Base-by-base conservation (phyloP, 202 grass and related monocot species). In the Alloteropsis angusta region DNA sequence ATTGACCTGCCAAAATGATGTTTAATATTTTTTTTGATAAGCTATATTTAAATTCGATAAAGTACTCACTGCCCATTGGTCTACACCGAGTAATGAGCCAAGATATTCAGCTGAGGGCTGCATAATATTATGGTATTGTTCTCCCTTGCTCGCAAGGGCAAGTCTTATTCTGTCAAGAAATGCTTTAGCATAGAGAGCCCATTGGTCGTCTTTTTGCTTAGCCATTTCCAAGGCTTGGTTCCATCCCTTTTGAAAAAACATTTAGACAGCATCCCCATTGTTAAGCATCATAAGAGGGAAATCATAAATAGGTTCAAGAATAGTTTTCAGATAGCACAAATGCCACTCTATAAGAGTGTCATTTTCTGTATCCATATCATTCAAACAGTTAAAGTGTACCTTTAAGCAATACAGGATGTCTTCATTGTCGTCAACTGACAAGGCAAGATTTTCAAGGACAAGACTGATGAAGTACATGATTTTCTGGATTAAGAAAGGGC, bases 401-500 rank as follows among this genome's bases (percentile, higher is more conserved):
- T 93, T 99, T 83, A 99, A 80, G 78, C 87, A 95, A 79, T 91
- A 95, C 59, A 99, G 76, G 52, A 99, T 79, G 76, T 96, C 90
- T 69, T 99, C 96, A 58, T 99, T 99, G 79, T 99, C 84, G 9
- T 99, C 92, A 43, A 77, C 91, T 35, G 92, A 95, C 43, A 96
- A 79, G 26, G 96, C 96, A 85, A 99, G 89, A 90, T 99, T 99
- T 89, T 99, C 96, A 84, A 99, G 92, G 75, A 96, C 88, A 58
- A 96, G 86, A 76, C 75, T 87, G 61, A 96, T 96, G 76, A 99
- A 87, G 79, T 99, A 91, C 87, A 99, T 99, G 21, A 96, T 93
- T 99, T 99, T 95, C 96, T 99, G 88, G 60, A 76, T 64, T 75
- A 44, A 46, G 11, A 76, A 37, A 68, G 4, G 77, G 8, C 16